Percentiles rank a stretch among this genome's conserved stretches.
These are phyloP conservation scores for Trichoderma gamsii DNA, from an alignment of 495 filamentous ascomycete genomes.

Conservation along the genomic window DNA sequence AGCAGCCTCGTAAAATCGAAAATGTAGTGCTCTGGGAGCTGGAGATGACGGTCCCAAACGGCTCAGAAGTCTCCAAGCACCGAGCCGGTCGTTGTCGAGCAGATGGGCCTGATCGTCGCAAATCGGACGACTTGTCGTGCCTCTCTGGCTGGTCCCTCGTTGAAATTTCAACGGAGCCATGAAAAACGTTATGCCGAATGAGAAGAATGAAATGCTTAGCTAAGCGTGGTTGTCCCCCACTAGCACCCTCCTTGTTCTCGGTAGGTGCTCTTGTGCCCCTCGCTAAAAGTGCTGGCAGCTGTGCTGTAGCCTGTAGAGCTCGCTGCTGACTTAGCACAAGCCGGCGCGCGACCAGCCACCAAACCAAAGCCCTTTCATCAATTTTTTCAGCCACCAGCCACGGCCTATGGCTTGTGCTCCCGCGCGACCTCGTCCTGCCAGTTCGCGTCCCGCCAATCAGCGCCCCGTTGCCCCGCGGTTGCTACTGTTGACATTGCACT, in stretches of 20 bases:
- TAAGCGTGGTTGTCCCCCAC: neutral
- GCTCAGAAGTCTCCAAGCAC: constrained; percentile 1
- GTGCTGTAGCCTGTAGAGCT: neutral
- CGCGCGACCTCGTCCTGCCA: constrained; percentile 1
- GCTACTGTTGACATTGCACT: constrained; percentile 36
- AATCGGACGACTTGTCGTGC: neutral
- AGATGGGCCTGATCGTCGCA: neutral
- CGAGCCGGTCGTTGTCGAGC: neutral
- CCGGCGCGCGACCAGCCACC: constrained; percentile 3
- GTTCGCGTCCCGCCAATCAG: constrained; percentile 32
- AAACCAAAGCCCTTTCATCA: neutral
- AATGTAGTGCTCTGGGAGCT: neutral
- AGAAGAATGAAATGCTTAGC: neutral
- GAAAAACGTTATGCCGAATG: constrained; percentile 1
- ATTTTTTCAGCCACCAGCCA: neutral
- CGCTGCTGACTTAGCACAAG: neutral
- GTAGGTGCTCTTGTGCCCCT: neutral
- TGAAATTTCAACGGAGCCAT: constrained; percentile 11
- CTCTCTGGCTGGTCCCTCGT: neutral
- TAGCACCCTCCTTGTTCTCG: neutral
- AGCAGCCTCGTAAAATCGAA: neutral
- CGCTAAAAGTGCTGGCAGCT: neutral
- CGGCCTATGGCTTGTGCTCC: neutral
- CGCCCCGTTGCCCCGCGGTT: constrained; percentile 41
- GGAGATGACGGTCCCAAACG: neutral